Base-by-base conservation (phyloP, 2,329 filamentous ascomycete species). In the Periconia macrospinosa region DNA sequence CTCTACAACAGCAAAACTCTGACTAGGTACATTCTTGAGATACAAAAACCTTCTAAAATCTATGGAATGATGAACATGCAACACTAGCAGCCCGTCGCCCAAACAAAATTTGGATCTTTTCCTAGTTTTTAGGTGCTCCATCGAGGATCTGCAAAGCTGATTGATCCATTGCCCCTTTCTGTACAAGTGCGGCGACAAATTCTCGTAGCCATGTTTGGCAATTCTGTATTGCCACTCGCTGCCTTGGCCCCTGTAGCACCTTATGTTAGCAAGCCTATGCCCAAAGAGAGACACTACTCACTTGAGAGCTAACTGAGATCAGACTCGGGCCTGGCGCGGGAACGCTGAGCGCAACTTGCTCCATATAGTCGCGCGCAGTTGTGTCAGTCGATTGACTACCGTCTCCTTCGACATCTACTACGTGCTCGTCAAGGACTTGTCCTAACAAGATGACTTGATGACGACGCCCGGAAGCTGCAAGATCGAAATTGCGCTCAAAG, bases 141-240 rank as follows among this genome's bases (percentile, higher is more conserved):
- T 59, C 54, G 20, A 56, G 30, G 23, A 42, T 41, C 42, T 56
- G 47, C 20, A 59, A 27, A 49, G 54, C 50, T 30, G 19, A n/a
- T 47, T 54, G 18, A 9, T 23, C 47, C 41, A 59, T 49, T 2
- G 47, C 47, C 9, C 48, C 48, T 40, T 54, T 53, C 20, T 59
- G 52, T 30, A 64, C 60, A 37, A 65, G 50, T 46, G 41, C 52
- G 30, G 48, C 55, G 13, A 63, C 62, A 41, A 63, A 45, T 35
- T 56, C 47, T 41, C 51, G 49, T 15, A 65, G 46, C 64, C 64
- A 67, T 50, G 56, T 65, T 45, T 67, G 61, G 42, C 61, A 66
- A 41, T 66, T 64, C 23, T 58, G 49, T 14, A 66, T 56, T 19
- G 57, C 40, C 15, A 64, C 55, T 44, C 59, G 57, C 11, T 52